Evolutionary conservation across 1,139 yeast genomes (phyloP), one percentile per base, ranked within the genome.

Genomic region (Candida albicans): DNA sequence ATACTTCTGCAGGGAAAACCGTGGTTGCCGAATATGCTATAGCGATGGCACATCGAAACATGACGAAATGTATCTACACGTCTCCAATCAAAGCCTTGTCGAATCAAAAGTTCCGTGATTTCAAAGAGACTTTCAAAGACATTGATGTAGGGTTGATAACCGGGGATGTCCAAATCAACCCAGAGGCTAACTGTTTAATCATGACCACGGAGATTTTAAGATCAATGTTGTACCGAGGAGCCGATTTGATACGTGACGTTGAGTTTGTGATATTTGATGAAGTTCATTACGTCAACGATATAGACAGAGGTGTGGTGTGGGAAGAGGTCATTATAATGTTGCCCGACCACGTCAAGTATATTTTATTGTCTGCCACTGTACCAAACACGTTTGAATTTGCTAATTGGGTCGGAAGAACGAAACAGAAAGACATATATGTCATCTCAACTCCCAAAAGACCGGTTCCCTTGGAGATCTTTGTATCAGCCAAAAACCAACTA

Each of bases 231-330:
- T 93, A 93, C 60, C 76, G 96, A 59, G 99, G 99, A 43, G 96
- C 98, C 0, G 99, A 93, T 64, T 72, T 93, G 42, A 90, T 93
- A 61, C 78, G 99, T 62, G 99, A 93, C 66, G 98, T 95, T 24
- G 98, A 93, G 50, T 93, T 93, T 76, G 97, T 93, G 22, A 88
- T 93, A 37, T 93, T 93, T 59, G 99, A 93, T 67, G 99, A 93
- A 64, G 98, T 93, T 3, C 99, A 93, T 66, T 93, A 93, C 61
- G 96, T 93, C 58, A 90, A 93, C 58, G 99, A 93, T 68, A 87
- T 88, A 46, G 96, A 90, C 58, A 80, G 99, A 63, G 99, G 99
- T 59, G 99, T 93, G 29, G 99, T 93, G 6, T 93, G 99, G 99
- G 99, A 93, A 67, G 99, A 93, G 64, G 96, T 95, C 8, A 93